Conservation (phyloP, 352 stramenopile genomes). For the Blastocystis sp. region DNA sequence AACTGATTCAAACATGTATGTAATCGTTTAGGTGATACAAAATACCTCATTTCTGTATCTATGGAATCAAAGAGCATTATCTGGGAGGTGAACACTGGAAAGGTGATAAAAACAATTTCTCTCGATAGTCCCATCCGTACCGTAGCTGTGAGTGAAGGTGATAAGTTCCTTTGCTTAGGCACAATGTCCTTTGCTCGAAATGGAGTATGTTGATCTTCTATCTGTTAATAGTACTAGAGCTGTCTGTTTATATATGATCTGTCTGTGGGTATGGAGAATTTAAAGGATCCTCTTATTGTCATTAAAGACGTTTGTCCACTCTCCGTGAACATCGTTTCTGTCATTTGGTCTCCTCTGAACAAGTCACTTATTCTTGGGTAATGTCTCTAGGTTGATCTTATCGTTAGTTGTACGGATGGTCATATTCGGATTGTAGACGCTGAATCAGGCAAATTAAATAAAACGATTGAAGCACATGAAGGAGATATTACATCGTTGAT, state of each 20-base stretch:
- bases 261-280: conserved; percentile 10
- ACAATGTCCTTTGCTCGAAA: neutral
- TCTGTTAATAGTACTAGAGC: neutral
- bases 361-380: conserved; percentile 29
- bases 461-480: conserved; percentile 13
- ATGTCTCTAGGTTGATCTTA: neutral
- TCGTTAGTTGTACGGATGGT: neutral
- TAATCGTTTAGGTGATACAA: conserved; percentile 71
- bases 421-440: conserved; percentile 3
- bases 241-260: conserved; percentile 47
- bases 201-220: neutral
- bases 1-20: neutral
- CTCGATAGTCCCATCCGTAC: conserved; percentile 75
- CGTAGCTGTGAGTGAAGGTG: conserved; percentile 78
- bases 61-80: conserved; percentile 83
- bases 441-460: conserved; percentile 1
- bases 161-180: conserved; percentile 69
- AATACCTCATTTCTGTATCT: conserved; percentile 85
- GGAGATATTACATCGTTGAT: conserved; percentile 89
- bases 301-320: neutral
- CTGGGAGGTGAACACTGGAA: conserved; percentile 81
- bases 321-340: neutral
- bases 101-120: conserved; percentile 77
- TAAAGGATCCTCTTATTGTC: neutral
- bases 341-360: conserved; percentile 30